Evolutionary conservation across 352 stramenopile species (phyloP).

Genomic region (Globisporangium paddicum): DNA sequence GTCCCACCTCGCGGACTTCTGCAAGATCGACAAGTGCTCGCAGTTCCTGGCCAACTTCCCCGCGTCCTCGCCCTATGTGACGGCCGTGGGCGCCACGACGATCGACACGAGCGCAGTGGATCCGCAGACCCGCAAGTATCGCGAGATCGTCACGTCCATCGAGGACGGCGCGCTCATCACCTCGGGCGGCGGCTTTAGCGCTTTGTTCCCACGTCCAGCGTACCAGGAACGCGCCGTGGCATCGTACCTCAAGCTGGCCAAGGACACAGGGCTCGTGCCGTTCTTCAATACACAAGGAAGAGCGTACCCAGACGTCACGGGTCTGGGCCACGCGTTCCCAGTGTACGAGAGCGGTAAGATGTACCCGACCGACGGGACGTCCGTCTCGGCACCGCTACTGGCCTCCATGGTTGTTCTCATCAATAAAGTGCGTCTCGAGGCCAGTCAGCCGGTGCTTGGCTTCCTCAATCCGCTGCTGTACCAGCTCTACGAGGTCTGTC

Average conservation of each 20-base stretch:
- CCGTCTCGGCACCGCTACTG: conserved; percentile 62
- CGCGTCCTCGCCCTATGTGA: conserved; percentile 70
- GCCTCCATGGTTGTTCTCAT: conserved; percentile 58
- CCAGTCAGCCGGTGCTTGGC: conserved; percentile 34
- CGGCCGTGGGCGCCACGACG: conserved; percentile 58
- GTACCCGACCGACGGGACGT: conserved; percentile 61
- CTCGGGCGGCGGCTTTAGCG: conserved; percentile 68
- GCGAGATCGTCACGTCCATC: conserved; percentile 47
- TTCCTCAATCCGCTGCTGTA: conserved; percentile 78
- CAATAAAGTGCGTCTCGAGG: conserved; percentile 41
- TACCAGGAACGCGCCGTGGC: conserved; percentile 44
- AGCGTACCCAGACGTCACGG: conserved; percentile 63
- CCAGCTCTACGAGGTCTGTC: conserved; percentile 45
- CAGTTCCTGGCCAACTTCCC: conserved; percentile 66
- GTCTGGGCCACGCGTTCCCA: conserved; percentile 56
- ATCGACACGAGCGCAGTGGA: conserved; percentile 13
- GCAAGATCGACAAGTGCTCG: conserved; percentile 30
- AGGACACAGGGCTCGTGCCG: conserved; percentile 15
- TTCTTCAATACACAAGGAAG: conserved; percentile 42
- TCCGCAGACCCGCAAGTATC: conserved; percentile 22
- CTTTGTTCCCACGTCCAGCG: conserved; percentile 35
- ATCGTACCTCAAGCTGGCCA: conserved; percentile 28
- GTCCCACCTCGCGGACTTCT: conserved; percentile 49
- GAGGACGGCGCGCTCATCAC: conserved; percentile 54
- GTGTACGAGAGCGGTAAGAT: conserved; percentile 53